These are phyloP conservation scores for Colletotrichum liaoningense DNA, from an alignment of 2,329 filamentous ascomycete species.

Conservation along the genomic window DNA sequence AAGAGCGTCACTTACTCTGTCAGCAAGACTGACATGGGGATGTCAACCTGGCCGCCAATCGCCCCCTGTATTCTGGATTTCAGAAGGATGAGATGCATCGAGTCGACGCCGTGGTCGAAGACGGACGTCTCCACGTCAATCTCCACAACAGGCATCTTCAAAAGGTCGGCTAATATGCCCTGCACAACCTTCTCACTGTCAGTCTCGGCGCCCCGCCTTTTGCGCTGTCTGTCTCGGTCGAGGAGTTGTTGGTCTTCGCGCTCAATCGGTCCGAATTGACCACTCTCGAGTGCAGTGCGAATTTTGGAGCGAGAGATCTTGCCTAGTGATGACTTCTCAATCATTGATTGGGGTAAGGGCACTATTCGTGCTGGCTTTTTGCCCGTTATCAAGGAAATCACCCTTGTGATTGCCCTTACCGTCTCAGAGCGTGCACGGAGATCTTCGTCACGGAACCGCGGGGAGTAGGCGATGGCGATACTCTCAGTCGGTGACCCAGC, in stretches of 20 bases:
- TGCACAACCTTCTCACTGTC: slow-evolving; percentile 37
- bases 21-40: slow-evolving; percentile 49
- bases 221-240: slow-evolving; percentile 35
- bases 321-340: slow-evolving; percentile 17
- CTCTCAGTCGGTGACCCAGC: slow-evolving; percentile 47
- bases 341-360: slow-evolving; percentile 11
- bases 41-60: slow-evolving; percentile 43
- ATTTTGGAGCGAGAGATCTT: slow-evolving; percentile 54
- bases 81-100: slow-evolving; percentile 54
- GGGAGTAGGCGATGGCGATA: slow-evolving; percentile 53
- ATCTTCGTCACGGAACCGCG: slow-evolving; percentile 41
- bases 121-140: slow-evolving; percentile 41
- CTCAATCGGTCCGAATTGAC: slow-evolving; percentile 40
- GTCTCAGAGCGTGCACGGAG: slow-evolving; percentile 39
- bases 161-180: slow-evolving; percentile 36
- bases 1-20: slow-evolving; percentile 42
- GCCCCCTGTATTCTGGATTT: slow-evolving; percentile 47
- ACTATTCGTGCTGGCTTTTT: slow-evolving; percentile 23
- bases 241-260: slow-evolving; percentile 27
- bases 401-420: slow-evolving; percentile 21
- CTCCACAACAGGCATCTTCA: slow-evolving; percentile 28
- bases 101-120: slow-evolving; percentile 49
- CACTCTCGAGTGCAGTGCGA: slow-evolving; percentile 46
- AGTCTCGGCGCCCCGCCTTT: slow-evolving; percentile 37
- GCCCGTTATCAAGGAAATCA: slow-evolving; percentile 16